Evolutionary conservation across 768 basidiomycete genomes (phyloP).

Genomic region (Phaeotremella fagi): DNA sequence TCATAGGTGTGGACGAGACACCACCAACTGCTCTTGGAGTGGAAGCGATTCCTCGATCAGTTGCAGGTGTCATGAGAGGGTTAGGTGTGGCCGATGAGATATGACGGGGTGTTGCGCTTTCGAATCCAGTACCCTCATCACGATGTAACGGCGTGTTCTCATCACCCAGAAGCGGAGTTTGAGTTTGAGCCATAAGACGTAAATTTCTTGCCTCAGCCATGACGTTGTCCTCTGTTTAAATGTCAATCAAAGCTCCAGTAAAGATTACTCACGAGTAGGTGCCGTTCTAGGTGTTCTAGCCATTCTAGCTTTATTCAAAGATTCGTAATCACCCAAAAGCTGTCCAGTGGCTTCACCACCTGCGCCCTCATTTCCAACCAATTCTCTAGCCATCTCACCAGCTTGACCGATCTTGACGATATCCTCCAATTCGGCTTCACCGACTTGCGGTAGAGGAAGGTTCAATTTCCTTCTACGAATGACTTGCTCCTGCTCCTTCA

Average conservation of each 20-base stretch:
- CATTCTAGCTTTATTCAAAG: slow-evolving; percentile 79
- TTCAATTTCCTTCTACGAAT: slow-evolving; percentile 76
- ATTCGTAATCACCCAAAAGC: slow-evolving; percentile 87
- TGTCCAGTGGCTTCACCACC: slow-evolving; percentile 67
- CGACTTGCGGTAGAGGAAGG: slow-evolving; percentile 85
- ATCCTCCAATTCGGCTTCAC: slow-evolving; percentile 89
- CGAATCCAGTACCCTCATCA: slow-evolving; percentile 84
- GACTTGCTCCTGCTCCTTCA: slow-evolving; percentile 96
- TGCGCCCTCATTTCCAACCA: slow-evolving; percentile 57
- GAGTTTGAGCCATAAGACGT: slow-evolving; percentile 83
- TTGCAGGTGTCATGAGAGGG: slow-evolving; percentile 82
- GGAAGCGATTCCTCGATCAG: slow-evolving; percentile 52
- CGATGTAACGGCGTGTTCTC: slow-evolving; percentile 92
- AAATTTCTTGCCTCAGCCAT: slow-evolving; percentile 92
- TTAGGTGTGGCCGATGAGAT: slow-evolving; percentile 90
- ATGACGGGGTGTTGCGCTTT: slow-evolving; percentile 89
- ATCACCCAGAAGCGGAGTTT: slow-evolving; percentile 92
- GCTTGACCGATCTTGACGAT: slow-evolving; percentile 97
- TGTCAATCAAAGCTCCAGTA: background rate
- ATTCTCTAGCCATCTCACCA: slow-evolving; percentile 76
- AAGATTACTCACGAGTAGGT: slow-evolving; percentile 68
- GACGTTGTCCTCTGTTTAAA: slow-evolving; percentile 89
- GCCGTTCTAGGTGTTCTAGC: slow-evolving; percentile 91
- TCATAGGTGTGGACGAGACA: slow-evolving; percentile 66
- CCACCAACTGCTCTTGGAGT: slow-evolving; percentile 55